Conservation (phyloP, 1,139 yeast species). For the Lodderomyces theae region DNA sequence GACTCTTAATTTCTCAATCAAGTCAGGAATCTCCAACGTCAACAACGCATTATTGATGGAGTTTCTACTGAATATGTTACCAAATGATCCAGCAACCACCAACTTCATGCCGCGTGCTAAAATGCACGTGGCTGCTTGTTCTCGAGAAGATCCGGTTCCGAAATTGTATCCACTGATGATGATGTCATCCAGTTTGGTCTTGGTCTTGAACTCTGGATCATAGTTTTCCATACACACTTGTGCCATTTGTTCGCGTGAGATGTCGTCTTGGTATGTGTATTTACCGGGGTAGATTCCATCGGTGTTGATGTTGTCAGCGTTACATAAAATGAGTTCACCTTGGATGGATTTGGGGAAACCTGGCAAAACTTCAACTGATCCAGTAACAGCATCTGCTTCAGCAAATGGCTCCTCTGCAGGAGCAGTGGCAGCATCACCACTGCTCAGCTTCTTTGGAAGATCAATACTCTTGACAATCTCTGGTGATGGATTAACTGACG, state of each 20-base stretch:
- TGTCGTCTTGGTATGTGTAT: conserved; percentile 97
- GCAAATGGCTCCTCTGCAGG: conserved; percentile 15
- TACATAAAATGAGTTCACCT: conserved; percentile 93
- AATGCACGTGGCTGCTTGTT: conserved; percentile 97
- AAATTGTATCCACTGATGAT: conserved; percentile 90
- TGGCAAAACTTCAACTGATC: conserved; percentile 65
- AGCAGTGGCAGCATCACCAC: not conserved
- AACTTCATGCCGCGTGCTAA: conserved; percentile 89
- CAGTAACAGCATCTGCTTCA: conserved; percentile 26
- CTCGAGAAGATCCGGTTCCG: conserved; percentile 99
- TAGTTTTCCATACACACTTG: conserved; percentile 99
- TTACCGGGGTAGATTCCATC: conserved; percentile 99
- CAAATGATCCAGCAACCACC: conserved; percentile 96
- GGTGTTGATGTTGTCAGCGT: conserved; percentile 96
- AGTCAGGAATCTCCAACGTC: conserved; percentile 88
- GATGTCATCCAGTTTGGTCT: conserved; percentile 85
- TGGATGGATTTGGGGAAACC: conserved; percentile 88
- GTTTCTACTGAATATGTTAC: conserved; percentile 93
- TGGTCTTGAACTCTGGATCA: conserved; percentile 78
- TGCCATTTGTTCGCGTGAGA: conserved; percentile 92
- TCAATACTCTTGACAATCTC: conserved; percentile 50
- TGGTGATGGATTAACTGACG: conserved; percentile 42
- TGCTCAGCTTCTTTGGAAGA: conserved; percentile 13
- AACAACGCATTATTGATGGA: conserved; percentile 92
- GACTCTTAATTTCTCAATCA: conserved; percentile 73